These are phyloP conservation scores for Hypoxylon sp. DNA, from an alignment of 2,329 filamentous ascomycete species.

Conservation along the genomic window DNA sequence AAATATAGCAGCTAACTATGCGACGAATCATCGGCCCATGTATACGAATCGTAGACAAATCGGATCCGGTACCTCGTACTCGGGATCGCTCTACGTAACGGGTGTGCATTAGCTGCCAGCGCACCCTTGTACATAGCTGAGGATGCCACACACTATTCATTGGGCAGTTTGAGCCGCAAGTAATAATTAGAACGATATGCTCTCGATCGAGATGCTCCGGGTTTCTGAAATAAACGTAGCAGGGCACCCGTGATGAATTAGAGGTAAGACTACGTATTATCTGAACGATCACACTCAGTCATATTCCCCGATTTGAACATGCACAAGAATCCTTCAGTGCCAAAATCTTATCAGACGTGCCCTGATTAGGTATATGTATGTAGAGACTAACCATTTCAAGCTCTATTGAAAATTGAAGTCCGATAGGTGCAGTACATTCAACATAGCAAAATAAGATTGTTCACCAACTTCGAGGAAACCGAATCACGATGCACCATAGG, in stretches of 20 bases:
- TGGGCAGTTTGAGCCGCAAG: constrained; percentile 5
- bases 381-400: not conserved
- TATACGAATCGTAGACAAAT: constrained; percentile 4
- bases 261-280: not conserved
- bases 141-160: constrained; percentile 8
- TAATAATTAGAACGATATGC: not conserved
- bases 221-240: not conserved
- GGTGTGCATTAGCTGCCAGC: not conserved
- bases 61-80: constrained; percentile 24
- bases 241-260: not conserved
- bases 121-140: constrained; percentile 13
- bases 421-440: not conserved
- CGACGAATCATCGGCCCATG: not conserved
- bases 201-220: constrained; percentile 1
- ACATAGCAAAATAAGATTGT: not conserved
- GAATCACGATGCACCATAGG: not conserved
- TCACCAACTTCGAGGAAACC: not conserved
- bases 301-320: not conserved
- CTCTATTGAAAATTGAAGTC: not conserved
- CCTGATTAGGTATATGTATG: not conserved
- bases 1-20: not conserved
- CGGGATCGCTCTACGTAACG: constrained; percentile 55
- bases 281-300: not conserved
- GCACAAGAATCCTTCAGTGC: not conserved
- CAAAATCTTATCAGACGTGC: not conserved